Evolutionary conservation across 2,329 filamentous ascomycete genomes (phyloP).

Genomic region (Arthrinium puccinioides): DNA sequence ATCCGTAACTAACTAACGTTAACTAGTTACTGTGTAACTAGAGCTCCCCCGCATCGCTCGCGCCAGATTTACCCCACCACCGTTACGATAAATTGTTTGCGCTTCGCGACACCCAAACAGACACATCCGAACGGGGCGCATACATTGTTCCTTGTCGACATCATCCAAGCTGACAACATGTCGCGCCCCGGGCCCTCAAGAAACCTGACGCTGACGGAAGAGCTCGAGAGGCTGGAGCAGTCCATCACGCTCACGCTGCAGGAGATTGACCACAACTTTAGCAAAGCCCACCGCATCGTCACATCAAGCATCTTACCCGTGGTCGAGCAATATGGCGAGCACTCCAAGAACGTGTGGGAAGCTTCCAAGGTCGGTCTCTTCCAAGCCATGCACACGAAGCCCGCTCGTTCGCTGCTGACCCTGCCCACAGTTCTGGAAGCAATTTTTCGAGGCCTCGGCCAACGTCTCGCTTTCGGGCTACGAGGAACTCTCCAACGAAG

Average conservation of each 20-base stretch:
- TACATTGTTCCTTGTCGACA: no score
- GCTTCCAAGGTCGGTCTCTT: constrained; percentile 69
- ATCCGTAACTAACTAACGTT: no score
- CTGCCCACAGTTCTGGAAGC: constrained; percentile 82
- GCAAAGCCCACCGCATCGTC: constrained; percentile 90
- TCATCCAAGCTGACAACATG: no score
- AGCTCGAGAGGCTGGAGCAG: constrained; percentile 92
- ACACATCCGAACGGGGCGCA: no score
- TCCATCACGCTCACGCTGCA: constrained; percentile 94
- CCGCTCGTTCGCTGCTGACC: background rate
- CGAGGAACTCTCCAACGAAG: constrained; percentile 66
- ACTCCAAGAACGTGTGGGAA: constrained; percentile 93
- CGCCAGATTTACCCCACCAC: no score
- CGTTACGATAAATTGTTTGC: no score
- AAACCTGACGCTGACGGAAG: constrained; percentile 77
- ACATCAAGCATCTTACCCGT: constrained; percentile 88
- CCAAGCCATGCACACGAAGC: no score
- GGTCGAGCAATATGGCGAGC: constrained; percentile 90
- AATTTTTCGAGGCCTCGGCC: constrained; percentile 97
- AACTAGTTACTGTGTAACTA: no score
- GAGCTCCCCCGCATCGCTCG: no score
- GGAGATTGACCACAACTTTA: constrained; percentile 99
- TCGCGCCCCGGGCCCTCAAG: constrained; percentile 41
- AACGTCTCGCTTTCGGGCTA: constrained; percentile 96
- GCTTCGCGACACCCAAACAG: no score